Evolutionary conservation across 345 rosid species (phyloP), one percentile per base, ranked within the genome.

Genomic region (Trapa incisa): DNA sequence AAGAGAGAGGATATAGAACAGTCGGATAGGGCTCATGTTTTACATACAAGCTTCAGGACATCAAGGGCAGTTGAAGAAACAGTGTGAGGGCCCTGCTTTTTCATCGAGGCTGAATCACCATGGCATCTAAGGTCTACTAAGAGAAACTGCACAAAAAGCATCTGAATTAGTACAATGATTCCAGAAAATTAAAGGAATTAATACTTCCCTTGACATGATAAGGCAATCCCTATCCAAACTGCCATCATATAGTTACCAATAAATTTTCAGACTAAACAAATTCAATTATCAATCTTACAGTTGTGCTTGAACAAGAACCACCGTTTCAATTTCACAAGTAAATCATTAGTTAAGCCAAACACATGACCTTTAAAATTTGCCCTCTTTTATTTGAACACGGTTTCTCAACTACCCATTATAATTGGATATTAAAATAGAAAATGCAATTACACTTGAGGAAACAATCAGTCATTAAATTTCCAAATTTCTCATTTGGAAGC

Each of bases 61-160:
- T 93, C 98, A 63, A 75, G 81, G 66, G 98, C 98, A 57, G 97
- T 87, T 56, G 96, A 80, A 68, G 91, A 82, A 75, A 93, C 96
- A 61, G 90, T 83, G 42, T 93, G 86, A 37, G 94, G 89, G 60
- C 83, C 81, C 67, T 83, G 85, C 82, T 82, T 88, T 76, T 79
- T 83, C 72, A 84, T 73, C 41, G 84, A 75, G 41, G 98, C 82
- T 33, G 98, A 93, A 78, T 93, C 97, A 67, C 98, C 98, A 75
- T 93, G 98, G 80, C 98, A 93, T 67, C 97, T 87, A 64, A 93
- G 75, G 78, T 93, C 98, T 14, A 93, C 91, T 56, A 87, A 76
- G 70, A 93, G 92, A 84, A 89, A 93, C 98, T 90, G 86, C 71
- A 75, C 41, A 35, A 71, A 4, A 50, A 33, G 60, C 48, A 43